Base-by-base conservation (phyloP, 768 basidiomycete species). In the Trametes maxima region DNA sequence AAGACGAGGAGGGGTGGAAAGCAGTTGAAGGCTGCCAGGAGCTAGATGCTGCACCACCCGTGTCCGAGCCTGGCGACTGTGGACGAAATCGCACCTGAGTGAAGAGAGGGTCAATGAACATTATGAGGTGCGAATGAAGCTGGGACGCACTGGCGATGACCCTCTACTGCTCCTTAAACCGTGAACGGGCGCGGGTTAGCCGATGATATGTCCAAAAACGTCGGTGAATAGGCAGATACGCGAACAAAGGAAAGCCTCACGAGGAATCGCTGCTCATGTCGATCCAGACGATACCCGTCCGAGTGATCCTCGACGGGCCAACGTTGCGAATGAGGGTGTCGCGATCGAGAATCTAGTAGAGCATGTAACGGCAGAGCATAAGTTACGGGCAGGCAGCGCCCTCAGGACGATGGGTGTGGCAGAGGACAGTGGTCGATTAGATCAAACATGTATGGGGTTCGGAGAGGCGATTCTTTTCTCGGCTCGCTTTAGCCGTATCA, bases 191-290 rank as follows among this genome's bases (percentile, higher is more conserved):
- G 45, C 19, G 8, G 12, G 6, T 46, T 16, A 25, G 21, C 37
- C 21, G 6, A 21, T 17, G 33, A 37, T 24, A 46, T n/a, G 3
- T n/a, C 14, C 12, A 35, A 17, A 37, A 35, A 39, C 54, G 35
- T 44, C 39, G 36, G 45, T n/a, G n/a, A 40, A 28, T 40, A 12
- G 47, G 22, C 17, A 22, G 36, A 17, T 24, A 28, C 14, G 46
- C 11, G 56, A 28, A 57, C 47, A 57, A 57, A 49, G 56, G 36
- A 57, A 17, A 16, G 16, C 60, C 64, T 54, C 42, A 65, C 64
- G 64, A 57, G 11, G 64, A 65, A 36, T 46, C 51, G 44, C 59
- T 59, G 46, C 59, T 65, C 59, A 61, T 63, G 11, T n/a, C 45
- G 46, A 57, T 50, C 44, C 21, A 45, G 22, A 33, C 40, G 21